These are phyloP conservation scores for Ustilago trichophora DNA, from an alignment of 1,284 basidiomycete genomes.

Conservation along the genomic window DNA sequence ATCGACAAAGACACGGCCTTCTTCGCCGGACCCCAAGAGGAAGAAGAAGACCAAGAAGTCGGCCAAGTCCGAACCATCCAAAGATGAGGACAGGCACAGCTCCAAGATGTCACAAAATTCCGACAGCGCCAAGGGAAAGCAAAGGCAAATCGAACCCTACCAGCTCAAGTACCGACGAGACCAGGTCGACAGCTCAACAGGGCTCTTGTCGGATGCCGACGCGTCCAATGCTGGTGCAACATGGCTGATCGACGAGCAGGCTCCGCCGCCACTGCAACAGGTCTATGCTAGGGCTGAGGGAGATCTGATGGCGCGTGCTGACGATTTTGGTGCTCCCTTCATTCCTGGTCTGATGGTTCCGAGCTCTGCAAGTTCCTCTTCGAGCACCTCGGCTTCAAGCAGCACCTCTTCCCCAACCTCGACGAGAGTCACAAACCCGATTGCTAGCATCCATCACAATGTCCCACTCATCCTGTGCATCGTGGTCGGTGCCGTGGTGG, in stretches of 20 bases:
- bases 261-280: background rate
- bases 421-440: slow-evolving; percentile 6
- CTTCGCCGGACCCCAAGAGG: background rate
- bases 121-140: slow-evolving; percentile 8
- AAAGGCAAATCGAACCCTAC: slow-evolving; percentile 1
- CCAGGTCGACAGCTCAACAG: background rate
- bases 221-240: background rate
- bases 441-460: slow-evolving; percentile 36
- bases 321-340: slow-evolving; percentile 2
- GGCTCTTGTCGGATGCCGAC: background rate
- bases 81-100: background rate
- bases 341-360: slow-evolving; percentile 5
- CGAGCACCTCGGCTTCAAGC: background rate
- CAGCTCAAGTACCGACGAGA: background rate
- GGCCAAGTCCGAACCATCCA: background rate
- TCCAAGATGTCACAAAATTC: background rate
- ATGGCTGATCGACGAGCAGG: background rate
- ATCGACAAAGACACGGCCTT: slow-evolving; percentile 2
- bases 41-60: background rate
- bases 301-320: background rate
- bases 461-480: slow-evolving; percentile 42
- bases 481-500: slow-evolving; percentile 42
- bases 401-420: slow-evolving; percentile 8
- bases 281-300: background rate
- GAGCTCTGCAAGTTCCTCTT: background rate